Evolutionary conservation across 2,329 filamentous ascomycete genomes (phyloP).

Genomic region (Alternaria postmessia): DNA sequence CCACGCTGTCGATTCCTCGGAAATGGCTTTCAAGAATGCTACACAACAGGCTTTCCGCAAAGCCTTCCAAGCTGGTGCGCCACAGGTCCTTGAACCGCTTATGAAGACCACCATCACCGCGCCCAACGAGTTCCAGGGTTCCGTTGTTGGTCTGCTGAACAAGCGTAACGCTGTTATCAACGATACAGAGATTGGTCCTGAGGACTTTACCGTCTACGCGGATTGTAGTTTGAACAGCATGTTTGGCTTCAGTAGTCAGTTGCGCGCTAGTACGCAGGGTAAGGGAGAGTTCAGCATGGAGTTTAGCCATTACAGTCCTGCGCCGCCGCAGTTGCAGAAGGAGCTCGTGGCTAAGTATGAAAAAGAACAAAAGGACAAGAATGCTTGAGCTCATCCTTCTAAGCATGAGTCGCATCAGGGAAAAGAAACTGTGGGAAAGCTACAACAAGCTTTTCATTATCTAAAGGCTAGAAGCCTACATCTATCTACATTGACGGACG

Average conservation of each 20-base stretch:
- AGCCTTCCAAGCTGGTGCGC: conserved; percentile 81
- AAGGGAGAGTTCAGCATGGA: conserved; percentile 99
- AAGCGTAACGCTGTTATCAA: conserved; percentile 95
- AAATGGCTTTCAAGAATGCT: conserved; percentile 93
- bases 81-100: conserved; percentile 88
- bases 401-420: conserved; percentile 25
- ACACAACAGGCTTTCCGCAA: conserved; percentile 97
- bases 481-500: conserved; percentile 19
- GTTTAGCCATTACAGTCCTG: conserved; percentile 92
- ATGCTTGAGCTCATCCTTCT: conserved; percentile 59
- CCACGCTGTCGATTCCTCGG: conserved; percentile 96
- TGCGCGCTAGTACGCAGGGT: conserved; percentile 92
- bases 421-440: not conserved
- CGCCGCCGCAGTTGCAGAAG: conserved; percentile 87
- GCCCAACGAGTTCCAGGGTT: conserved; percentile 96
- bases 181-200: conserved; percentile 90
- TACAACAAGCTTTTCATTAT: not conserved
- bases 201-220: conserved; percentile 91
- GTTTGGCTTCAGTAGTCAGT: conserved; percentile 94
- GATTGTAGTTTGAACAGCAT: conserved; percentile 96
- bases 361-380: conserved; percentile 70
- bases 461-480: conserved; percentile 18
- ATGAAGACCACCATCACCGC: conserved; percentile 99
- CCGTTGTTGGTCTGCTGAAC: conserved; percentile 92
- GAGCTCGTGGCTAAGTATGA: conserved; percentile 73